Base-by-base conservation (phyloP, 139 green algal species). In the Micractinium sp. region DNA sequence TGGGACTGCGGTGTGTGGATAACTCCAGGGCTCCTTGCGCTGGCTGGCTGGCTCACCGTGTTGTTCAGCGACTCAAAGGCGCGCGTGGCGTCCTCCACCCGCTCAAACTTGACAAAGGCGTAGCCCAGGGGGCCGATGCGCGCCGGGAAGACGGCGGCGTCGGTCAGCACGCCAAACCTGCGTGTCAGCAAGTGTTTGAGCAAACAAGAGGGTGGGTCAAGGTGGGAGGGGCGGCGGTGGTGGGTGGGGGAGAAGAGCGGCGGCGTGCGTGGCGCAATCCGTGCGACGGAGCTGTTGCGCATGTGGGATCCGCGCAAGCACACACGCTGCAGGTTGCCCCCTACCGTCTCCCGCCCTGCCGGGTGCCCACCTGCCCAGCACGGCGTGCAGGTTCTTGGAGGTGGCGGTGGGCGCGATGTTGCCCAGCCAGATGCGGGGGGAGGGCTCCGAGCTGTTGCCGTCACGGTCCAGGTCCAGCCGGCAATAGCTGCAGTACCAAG, bases 61-160 rank as follows among this genome's bases (percentile, higher is more conserved):
- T 95, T 95, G 81, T 95, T 94, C 31, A 94, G 76, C 0, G 86
- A 82, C 33, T 91, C 85, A 39, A 92, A 92, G 18, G 93, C 91
- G 22, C 35, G 61, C 23, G 91, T 87, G 0, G 93, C 93, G 79
- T 93, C 90, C 38, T 91, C 90, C 31, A 95, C 53, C 39, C 67
- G 83, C 82, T 93, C 91, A 86, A 95, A 95, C 75, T 94, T 94
- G 71, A 95, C 90, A 84, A 95, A 94, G 27, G 93, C 93, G 66
- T 95, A 95, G 74, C 93, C 93, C 77, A 95, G 67, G 27, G 93
- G 93, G 31, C 93, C 93, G 85, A 95, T 95, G 66, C 93, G 90
- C 7, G 93, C 92, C 20, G 93, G 93, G 76, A 95, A 95, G 18
- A 94, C 93, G 33, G 93, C 93, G 23, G 88, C 93, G 84, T 95